A percentile compares a stretch with the other conserved stretches of the same genome.
Conservation (phyloP, 345 rosid genomes). For the Corymbia maculata region DNA sequence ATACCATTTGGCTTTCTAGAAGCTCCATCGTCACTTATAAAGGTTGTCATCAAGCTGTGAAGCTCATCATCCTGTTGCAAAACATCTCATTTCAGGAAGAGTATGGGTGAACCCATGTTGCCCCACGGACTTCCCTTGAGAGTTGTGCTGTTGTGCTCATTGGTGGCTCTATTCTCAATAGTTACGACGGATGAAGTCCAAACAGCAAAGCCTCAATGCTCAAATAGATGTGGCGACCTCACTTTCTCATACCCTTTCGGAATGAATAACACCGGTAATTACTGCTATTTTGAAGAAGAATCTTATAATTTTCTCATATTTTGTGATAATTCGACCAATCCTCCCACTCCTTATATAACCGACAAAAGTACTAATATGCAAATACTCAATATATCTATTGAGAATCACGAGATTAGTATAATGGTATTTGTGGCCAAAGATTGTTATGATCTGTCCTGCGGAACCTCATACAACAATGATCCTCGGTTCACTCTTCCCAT, state of each 20-base stretch:
- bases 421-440: rapidly evolving
- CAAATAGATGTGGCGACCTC: no score
- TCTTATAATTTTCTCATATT: neutral
- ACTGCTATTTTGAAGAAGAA: neutral
- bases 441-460: neutral
- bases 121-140: neutral
- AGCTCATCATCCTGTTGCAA: neutral
- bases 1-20: neutral
- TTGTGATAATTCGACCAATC: rapidly evolving
- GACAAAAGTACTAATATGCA: rapidly evolving
- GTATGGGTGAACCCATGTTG: neutral
- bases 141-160: no score
- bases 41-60: neutral
- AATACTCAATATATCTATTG: neutral
- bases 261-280: no score
- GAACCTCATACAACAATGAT: rapidly evolving
- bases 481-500: rapidly evolving
- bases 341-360: neutral
- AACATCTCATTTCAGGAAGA: neutral
- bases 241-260: no score
- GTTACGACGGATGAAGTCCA: no score
- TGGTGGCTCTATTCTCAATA: neutral
- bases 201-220: no score
- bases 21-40: neutral
- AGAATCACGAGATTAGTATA: neutral